Base-by-base conservation (phyloP, 306 rosid genomes). In the Lathyrus oleraceus region DNA sequence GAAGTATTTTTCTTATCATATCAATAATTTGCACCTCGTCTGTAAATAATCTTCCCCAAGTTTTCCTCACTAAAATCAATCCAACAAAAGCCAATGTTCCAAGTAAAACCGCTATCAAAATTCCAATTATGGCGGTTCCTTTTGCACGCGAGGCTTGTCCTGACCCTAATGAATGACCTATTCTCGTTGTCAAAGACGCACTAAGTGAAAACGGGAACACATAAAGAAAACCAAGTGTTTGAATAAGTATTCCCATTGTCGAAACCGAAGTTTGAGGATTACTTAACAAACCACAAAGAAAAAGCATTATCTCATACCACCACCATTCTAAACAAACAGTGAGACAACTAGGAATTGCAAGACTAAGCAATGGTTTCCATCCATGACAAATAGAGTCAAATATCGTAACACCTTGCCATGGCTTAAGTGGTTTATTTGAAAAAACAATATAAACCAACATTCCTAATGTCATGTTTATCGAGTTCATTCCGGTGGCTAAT, bases 221-320 rank as follows among this genome's bases (percentile, higher is more conserved):
- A 19, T 90, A 94, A n/a, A 94, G 65, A 57, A 90, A 61, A 2
- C 97, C 96, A 0, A 88, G 87, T 49, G 98, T 90, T 67, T 90
- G 98, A 48, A 94, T 88, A 3, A 94, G 92, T 30, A 94, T 94
- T 0, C 97, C 98, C 98, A 94, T 94, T 0, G 97, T 88, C 0
- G 96, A 89, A 35, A 90, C 80, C 9, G 95, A 85, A n/a, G 83
- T 78, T 60, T 94, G 85, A 9, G 98, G 95, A 48, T 88, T 81
- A 3, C 81, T 82, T 17, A 94, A 71, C 15, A 87, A n/a, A 0
- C 97, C 97, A 64, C 98, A 94, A 0, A 90, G 80, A 57, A 94
- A 91, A 56, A 94, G 57, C 97, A 94, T 88, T 12, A 94, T 85
- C 77, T 94, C 98, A 36, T 94, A 94, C 96, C 97, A 94, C 98